Base-by-base conservation (phyloP, 306 rosid genomes). In the Dalbergia cultrata region DNA sequence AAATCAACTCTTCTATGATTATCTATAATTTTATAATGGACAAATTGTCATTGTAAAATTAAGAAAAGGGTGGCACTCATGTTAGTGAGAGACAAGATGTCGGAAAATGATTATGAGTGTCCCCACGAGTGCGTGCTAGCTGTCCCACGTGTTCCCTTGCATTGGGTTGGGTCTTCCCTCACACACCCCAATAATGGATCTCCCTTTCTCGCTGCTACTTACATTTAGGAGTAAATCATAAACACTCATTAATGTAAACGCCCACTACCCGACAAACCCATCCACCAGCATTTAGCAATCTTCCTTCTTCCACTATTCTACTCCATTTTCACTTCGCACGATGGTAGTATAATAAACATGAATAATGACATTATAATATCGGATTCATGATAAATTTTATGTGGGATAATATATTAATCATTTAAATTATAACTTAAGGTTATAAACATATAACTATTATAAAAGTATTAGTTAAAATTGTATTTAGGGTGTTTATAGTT, bases 101-200 rank as follows among this genome's bases (percentile, higher is more conserved):
- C 87, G 92, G 94, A 76, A 81, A 83, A 90, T 89, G 92, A 88
- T 90, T 85, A 86, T 39, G 39, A 2, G 89, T 91, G 97, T 88
- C 97, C 97, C 98, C 90, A 94, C 90, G 80, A 82, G 88, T 87
- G 97, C 94, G 81, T 88, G 93, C 19, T 88, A 88, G 97, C 89
- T 94, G 98, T 88, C 97, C 98, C 95, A 88, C 91, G 97, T 94
- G 98, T 94, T 72, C 87, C 97, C 89, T 12, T 2, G 31, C 26
- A 12, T 9, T 45, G 81, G 81, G 14, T 21, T 58, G 45, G 45
- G 63, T 6, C n/a, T 19, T 19, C 37, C 34, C 60, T 1, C 17
- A 37, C 44, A 18, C 70, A 5, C 76, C 67, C 77, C 72, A 75
- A 81, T 81, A 59, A 75, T 75, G 72, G 76, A 81, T 81, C 84